Conservation (phyloP, 2,329 filamentous ascomycete species). For the Ophiosphaerella herpotricha region DNA sequence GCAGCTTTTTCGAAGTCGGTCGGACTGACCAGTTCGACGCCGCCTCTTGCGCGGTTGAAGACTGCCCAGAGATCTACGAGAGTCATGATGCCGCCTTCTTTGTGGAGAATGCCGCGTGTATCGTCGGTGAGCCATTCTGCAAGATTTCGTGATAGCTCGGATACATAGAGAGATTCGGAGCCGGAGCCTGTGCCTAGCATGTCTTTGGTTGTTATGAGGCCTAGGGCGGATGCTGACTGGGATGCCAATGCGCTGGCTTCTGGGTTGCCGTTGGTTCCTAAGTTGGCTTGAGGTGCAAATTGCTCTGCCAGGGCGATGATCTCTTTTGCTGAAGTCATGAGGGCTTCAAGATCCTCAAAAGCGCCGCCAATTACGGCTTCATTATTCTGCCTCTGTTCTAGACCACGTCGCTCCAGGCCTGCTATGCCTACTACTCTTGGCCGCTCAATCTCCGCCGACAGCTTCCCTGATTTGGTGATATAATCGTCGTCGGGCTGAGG, state of each 20-base stretch:
- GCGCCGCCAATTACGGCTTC: constrained; percentile 89
- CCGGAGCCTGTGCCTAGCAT: constrained; percentile 79
- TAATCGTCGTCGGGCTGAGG: constrained; percentile 49
- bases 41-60: constrained; percentile 90
- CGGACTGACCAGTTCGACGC: constrained; percentile 91
- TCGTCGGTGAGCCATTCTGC: constrained; percentile 48
- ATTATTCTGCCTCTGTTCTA: constrained; percentile 88
- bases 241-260: constrained; percentile 78
- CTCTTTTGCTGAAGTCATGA: constrained; percentile 97
- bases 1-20: constrained; percentile 90
- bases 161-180: constrained; percentile 84
- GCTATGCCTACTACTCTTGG: constrained; percentile 82
- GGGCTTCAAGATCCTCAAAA: constrained; percentile 92
- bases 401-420: constrained; percentile 82
- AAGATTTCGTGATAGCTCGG: constrained; percentile 52
- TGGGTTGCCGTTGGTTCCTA: constrained; percentile 60
- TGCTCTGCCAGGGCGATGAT: constrained; percentile 90
- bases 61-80: constrained; percentile 56
- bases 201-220: constrained; percentile 91
- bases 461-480: constrained; percentile 22
- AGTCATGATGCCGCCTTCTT: constrained; percentile 47
- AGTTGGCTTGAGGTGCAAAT: constrained; percentile 71
- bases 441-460: constrained; percentile 27
- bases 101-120: constrained; percentile 40
- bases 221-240: constrained; percentile 81